A percentile compares a stretch with the other conserved stretches of the same genome.
phyloP scores from a whole-genome alignment of 1,284 basidiomycete genomes.

The Boletus albobrunnescens region DNA sequence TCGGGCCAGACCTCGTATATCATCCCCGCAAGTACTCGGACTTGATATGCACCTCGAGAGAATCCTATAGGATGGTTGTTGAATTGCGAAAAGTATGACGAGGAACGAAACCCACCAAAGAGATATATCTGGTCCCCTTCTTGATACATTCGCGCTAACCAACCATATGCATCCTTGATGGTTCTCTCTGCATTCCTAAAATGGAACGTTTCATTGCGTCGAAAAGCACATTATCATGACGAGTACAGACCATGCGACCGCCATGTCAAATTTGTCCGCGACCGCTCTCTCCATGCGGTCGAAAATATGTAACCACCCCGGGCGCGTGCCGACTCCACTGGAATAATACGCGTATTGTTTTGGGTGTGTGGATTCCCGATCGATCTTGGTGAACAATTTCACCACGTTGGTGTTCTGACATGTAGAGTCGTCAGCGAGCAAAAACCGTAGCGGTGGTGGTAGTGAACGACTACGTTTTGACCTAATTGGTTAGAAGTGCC shows the following conservation, averaged over 20 bases:
- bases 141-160: slow-evolving; percentile 7
- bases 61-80: too few species aligned
- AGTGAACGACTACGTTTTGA: slow-evolving; percentile 16
- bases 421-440: slow-evolving; percentile 6
- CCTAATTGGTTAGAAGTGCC: slow-evolving; percentile 31
- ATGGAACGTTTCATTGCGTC: not conserved
- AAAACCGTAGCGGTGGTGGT: not conserved
- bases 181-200: slow-evolving; percentile 25
- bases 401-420: slow-evolving; percentile 38
- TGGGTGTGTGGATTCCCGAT: slow-evolving; percentile 12
- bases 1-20: slow-evolving; percentile 10
- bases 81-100: too few species aligned
- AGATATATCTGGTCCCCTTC: slow-evolving; percentile 11
- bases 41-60: slow-evolving; percentile 33
- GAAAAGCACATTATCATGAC: not conserved
- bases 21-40: slow-evolving; percentile 22
- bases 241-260: slow-evolving; percentile 24
- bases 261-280: slow-evolving; percentile 27
- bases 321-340: slow-evolving; percentile 39
- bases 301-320: slow-evolving; percentile 19
- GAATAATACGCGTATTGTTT: slow-evolving; percentile 35
- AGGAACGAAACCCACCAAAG: slow-evolving; percentile 3
- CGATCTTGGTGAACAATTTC: slow-evolving; percentile 31
- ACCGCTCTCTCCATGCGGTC: slow-evolving; percentile 17
- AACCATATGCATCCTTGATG: slow-evolving; percentile 5